A percentile compares a stretch with the other conserved stretches of the same genome.
Evolutionary conservation across 306 rosid genomes (phyloP).

Genomic region (Vigna reflexopilosa): DNA sequence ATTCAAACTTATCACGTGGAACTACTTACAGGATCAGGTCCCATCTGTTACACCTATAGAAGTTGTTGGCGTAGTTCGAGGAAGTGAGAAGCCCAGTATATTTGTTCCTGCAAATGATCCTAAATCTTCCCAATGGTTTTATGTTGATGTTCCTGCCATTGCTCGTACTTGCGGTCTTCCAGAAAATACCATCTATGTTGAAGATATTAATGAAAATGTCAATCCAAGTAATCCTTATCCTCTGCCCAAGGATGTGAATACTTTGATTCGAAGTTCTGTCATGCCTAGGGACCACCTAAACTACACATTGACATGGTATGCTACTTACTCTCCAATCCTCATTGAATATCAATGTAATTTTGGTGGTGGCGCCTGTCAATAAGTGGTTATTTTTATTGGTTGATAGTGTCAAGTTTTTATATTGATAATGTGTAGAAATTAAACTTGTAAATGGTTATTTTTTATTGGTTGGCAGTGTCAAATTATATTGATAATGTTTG

Average conservation of each 20-base stretch:
- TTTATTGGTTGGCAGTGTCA: too few species aligned
- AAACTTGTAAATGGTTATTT: too few species aligned
- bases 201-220: conserved; percentile 75
- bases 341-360: conserved; percentile 11
- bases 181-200: conserved; percentile 71
- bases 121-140: conserved; percentile 83
- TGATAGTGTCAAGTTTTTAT: too few species aligned
- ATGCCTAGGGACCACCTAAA: conserved; percentile 95
- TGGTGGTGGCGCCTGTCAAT: neutral
- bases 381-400: too few species aligned
- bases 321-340: conserved; percentile 20
- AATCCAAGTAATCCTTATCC: conserved; percentile 91
- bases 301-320: conserved; percentile 91
- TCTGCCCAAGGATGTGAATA: conserved; percentile 78
- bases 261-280: conserved; percentile 81
- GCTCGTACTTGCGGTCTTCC: conserved; percentile 76
- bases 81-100: conserved; percentile 94
- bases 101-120: conserved; percentile 97
- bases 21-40: conserved; percentile 59
- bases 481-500: too few species aligned
- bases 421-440: too few species aligned
- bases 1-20: conserved; percentile 40
- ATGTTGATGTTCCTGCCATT: conserved; percentile 86
- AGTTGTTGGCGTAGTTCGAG: conserved; percentile 84
- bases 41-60: conserved; percentile 57